Conservation (phyloP, 768 basidiomycete genomes). For the Trametes elegans region DNA sequence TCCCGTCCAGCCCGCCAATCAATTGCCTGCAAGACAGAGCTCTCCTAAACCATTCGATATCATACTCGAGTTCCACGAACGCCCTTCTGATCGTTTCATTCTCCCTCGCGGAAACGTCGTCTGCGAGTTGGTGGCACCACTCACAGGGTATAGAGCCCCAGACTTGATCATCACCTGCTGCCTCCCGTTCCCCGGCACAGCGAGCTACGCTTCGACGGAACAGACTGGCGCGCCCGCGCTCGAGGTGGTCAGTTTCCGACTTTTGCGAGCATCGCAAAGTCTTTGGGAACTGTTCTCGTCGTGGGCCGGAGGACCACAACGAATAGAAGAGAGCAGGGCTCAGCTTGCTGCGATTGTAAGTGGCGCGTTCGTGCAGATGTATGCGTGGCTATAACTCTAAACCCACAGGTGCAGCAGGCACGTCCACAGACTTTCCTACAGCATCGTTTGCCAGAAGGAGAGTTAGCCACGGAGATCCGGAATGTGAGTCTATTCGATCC, state of each 20-base stretch:
- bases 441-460: slow-evolving; percentile 54
- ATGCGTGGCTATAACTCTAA: background rate
- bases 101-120: slow-evolving; percentile 60
- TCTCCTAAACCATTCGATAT: slow-evolving; percentile 65
- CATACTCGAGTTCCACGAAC: slow-evolving; percentile 68
- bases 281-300: slow-evolving; percentile 58
- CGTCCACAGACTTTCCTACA: slow-evolving; percentile 52
- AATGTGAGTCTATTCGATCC: slow-evolving; percentile 38
- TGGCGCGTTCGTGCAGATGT: background rate
- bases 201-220: background rate
- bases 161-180: slow-evolving; percentile 29
- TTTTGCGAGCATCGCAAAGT: slow-evolving; percentile 45
- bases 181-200: slow-evolving; percentile 41
- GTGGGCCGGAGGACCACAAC: slow-evolving; percentile 61
- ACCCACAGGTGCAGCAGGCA: slow-evolving; percentile 34
- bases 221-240: slow-evolving; percentile 18
- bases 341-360: slow-evolving; percentile 48
- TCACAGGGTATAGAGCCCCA: background rate
- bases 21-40: background rate
- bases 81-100: slow-evolving; percentile 60
- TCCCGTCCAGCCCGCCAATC: background rate
- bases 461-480: slow-evolving; percentile 58
- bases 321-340: slow-evolving; percentile 47
- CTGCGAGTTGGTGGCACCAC: slow-evolving; percentile 38
- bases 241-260: slow-evolving; percentile 44